phyloP scores from a whole-genome alignment of 1,284 basidiomycete genomes.

The Cryptococcus sp. region DNA sequence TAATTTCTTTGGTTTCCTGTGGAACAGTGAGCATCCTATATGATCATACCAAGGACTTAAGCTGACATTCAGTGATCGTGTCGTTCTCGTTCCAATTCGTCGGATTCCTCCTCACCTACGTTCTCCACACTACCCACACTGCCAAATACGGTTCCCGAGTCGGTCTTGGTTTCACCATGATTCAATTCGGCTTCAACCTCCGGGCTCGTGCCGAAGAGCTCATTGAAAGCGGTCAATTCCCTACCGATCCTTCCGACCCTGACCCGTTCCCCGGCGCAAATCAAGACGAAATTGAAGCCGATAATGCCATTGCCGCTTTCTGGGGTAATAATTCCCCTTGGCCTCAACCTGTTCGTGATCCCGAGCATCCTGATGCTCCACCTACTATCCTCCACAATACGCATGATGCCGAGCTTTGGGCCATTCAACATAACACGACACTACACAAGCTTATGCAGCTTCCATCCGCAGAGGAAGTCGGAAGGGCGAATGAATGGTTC shows the following conservation, averaged over 20 bases:
- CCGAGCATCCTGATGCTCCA: constrained; percentile 14
- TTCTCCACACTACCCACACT: constrained; percentile 90
- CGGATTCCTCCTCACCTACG: constrained; percentile 88
- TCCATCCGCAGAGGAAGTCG: constrained; percentile 43
- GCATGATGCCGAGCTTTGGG: constrained; percentile 48
- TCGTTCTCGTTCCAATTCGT: constrained; percentile 97
- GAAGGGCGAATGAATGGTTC: constrained; percentile 67
- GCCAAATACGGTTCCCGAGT: constrained; percentile 91
- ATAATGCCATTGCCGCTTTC: constrained; percentile 40
- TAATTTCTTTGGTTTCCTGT: constrained; percentile 50
- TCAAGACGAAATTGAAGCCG: constrained; percentile 28
- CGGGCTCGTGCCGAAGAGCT: constrained; percentile 51
- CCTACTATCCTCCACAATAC: constrained; percentile 39
- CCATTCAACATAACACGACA: constrained; percentile 38
- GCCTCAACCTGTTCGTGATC: constrained; percentile 21
- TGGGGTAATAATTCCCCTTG: constrained; percentile 31
- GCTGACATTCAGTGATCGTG: constrained; percentile 57
- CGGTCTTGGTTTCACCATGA: constrained; percentile 89
- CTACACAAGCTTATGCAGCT: constrained; percentile 32
- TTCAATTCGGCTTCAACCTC: constrained; percentile 87
- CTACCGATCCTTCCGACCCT: constrained; percentile 35
- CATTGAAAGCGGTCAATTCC: constrained; percentile 37
- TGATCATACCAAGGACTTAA: neutral
- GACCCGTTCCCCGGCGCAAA: constrained; percentile 18
- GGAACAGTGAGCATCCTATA: constrained; percentile 38